phyloP scores from a whole-genome alignment of 495 filamentous ascomycete species.

The Aspergillus funiculosus region DNA sequence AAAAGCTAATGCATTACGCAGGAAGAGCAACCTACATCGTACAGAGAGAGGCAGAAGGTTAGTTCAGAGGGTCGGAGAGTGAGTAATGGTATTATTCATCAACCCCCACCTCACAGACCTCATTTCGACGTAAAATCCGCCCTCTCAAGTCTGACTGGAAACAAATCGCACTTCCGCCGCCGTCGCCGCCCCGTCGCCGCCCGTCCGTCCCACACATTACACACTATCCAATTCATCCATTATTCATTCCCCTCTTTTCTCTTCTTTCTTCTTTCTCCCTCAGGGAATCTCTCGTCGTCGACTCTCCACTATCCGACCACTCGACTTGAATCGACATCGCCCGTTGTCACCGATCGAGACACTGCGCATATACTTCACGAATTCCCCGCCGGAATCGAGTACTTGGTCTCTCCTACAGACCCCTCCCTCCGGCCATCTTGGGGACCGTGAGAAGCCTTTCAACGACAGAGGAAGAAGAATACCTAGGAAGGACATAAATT shows the following conservation, averaged over 20 bases:
- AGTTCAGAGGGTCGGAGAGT: neutral
- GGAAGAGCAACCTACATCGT: too few relatives aligned
- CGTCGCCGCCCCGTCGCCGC: too few relatives aligned
- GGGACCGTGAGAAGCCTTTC: too few relatives aligned
- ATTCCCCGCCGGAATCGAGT: neutral
- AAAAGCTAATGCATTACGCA: too few relatives aligned
- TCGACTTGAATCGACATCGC: too few relatives aligned
- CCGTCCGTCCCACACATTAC: constrained; percentile 10
- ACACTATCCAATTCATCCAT: constrained; percentile 12
- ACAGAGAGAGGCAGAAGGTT: too few relatives aligned
- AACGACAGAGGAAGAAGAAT: neutral
- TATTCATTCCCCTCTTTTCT: constrained; percentile 11
- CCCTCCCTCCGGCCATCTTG: too few relatives aligned
- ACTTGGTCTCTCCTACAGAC: too few relatives aligned
- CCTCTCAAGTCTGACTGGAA: neutral
- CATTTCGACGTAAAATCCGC: constrained; percentile 8
- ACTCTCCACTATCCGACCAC: neutral
- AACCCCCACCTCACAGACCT: neutral
- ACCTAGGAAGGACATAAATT: neutral
- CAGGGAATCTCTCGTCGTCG: neutral
- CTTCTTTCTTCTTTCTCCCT: constrained; percentile 5
- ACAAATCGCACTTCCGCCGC: too few relatives aligned
- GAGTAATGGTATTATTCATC: neutral
- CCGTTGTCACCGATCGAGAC: too few relatives aligned
- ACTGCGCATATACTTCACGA: neutral